Evolutionary conservation across 2,329 filamentous ascomycete genomes (phyloP).

Genomic region (Paracamarosporium sp.): DNA sequence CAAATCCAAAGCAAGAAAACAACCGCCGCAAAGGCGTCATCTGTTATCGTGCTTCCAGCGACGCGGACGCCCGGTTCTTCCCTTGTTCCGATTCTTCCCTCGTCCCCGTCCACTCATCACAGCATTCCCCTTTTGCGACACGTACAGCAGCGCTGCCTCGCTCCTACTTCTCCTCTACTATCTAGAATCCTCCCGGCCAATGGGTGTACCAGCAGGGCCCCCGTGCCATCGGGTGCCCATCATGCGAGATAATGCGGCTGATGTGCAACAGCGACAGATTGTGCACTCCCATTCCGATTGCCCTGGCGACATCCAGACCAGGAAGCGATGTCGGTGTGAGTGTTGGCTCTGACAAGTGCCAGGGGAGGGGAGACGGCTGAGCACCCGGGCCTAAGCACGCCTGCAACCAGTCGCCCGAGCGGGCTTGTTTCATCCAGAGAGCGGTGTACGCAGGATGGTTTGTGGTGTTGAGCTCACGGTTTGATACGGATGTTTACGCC

Average conservation of each 20-base stretch:
- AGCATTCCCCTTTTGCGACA: slow-evolving; percentile 16
- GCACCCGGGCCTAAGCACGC: background rate
- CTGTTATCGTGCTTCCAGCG: slow-evolving; percentile 1
- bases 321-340: slow-evolving; percentile 7
- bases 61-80: background rate
- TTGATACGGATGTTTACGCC: slow-evolving; percentile 8
- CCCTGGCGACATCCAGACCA: background rate
- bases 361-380: background rate
- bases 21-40: background rate
- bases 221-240: slow-evolving; percentile 20
- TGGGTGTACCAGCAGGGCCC: slow-evolving; percentile 16
- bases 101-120: background rate
- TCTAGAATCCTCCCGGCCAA: slow-evolving; percentile 29
- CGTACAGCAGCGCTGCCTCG: slow-evolving; percentile 13
- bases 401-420: slow-evolving; percentile 9
- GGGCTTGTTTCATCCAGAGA: slow-evolving; percentile 10
- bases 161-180: slow-evolving; percentile 14
- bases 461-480: slow-evolving; percentile 16
- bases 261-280: slow-evolving; percentile 13
- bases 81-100: background rate
- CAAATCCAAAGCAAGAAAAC: background rate
- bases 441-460: slow-evolving; percentile 11
- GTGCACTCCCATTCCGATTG: slow-evolving; percentile 10
- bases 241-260: slow-evolving; percentile 36
- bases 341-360: background rate